These are phyloP conservation scores for Corylus avellana DNA, from an alignment of 306 rosid genomes.

Conservation along the genomic window DNA sequence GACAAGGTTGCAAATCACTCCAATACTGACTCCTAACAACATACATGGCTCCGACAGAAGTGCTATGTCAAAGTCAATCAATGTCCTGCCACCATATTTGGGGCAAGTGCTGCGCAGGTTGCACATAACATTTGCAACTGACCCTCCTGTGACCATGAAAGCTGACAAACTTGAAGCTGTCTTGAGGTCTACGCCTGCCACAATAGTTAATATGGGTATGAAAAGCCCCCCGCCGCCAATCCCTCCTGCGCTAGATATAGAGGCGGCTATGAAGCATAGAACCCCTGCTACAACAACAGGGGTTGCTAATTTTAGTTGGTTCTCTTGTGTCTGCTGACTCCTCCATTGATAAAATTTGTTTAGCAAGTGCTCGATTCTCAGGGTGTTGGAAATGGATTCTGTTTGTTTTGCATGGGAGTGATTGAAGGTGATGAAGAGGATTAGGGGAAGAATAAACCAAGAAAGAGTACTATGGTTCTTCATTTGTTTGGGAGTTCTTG, in stretches of 20 bases:
- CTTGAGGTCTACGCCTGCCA: constrained; percentile 74
- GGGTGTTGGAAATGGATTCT: constrained; percentile 40
- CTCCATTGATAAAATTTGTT: constrained; percentile 35
- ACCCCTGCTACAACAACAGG: constrained; percentile 45
- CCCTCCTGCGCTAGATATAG: constrained; percentile 86
- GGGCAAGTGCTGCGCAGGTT: constrained; percentile 43
- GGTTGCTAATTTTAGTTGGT: constrained; percentile 34
- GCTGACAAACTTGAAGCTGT: constrained; percentile 81
- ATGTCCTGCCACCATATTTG: constrained; percentile 47
- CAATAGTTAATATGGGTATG: constrained; percentile 65
- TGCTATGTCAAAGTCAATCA: constrained; percentile 73
- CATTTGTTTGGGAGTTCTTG: constrained; percentile 25
- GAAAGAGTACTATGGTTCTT: constrained; percentile 17
- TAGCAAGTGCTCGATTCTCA: constrained; percentile 26
- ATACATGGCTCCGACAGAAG: constrained; percentile 78
- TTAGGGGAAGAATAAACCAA: constrained; percentile 34
- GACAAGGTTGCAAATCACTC: constrained; percentile 76
- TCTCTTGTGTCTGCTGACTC: constrained; percentile 22
- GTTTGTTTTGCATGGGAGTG: constrained; percentile 56
- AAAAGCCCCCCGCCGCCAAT: constrained; percentile 89
- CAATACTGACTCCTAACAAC: constrained; percentile 81
- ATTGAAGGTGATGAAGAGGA: constrained; percentile 32
- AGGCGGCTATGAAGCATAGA: constrained; percentile 66
- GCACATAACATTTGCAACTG: constrained; percentile 68
- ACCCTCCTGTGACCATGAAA: constrained; percentile 93